phyloP scores from a whole-genome alignment of 73 alveolate genomes.

The Stentor roeselii region DNA sequence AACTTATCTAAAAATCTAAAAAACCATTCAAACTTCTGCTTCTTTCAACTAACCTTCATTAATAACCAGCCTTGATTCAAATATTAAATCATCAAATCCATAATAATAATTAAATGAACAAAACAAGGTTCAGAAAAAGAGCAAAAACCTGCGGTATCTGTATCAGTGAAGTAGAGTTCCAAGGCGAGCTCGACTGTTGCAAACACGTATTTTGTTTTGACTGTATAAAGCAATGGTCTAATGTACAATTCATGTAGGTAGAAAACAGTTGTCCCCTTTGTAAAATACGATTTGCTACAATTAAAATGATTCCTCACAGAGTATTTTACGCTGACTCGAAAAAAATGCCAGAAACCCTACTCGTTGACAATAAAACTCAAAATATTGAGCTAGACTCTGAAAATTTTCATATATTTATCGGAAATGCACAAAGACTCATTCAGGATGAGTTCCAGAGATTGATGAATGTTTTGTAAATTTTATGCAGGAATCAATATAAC shows the following conservation, averaged over 20 bases:
- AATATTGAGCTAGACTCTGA: neutral
- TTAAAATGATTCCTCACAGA: neutral
- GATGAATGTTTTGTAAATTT: too few relatives aligned
- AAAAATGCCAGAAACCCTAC: neutral
- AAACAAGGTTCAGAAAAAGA: neutral
- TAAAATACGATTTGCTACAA: neutral
- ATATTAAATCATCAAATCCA: too few relatives aligned
- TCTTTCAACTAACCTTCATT: too few relatives aligned
- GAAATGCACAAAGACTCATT: too few relatives aligned
- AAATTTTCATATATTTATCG: too few relatives aligned
- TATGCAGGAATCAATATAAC: too few relatives aligned
- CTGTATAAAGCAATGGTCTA: slow-evolving; percentile 15
- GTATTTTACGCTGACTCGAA: neutral
- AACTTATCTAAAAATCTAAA: too few relatives aligned
- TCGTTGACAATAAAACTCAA: neutral
- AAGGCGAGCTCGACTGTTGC: slow-evolving; percentile 6
- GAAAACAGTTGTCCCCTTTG: slow-evolving; percentile 20
- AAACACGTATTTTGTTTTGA: slow-evolving; percentile 15
- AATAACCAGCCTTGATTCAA: too few relatives aligned
- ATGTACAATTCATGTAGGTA: neutral
- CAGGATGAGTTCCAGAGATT: too few relatives aligned
- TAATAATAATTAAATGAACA: too few relatives aligned
- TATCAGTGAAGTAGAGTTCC: slow-evolving; percentile 7
- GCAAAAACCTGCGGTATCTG: slow-evolving; percentile 13
- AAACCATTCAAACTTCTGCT: too few relatives aligned